Conservation (phyloP, 352 stramenopile species). For the Pythium periplocum region DNA sequence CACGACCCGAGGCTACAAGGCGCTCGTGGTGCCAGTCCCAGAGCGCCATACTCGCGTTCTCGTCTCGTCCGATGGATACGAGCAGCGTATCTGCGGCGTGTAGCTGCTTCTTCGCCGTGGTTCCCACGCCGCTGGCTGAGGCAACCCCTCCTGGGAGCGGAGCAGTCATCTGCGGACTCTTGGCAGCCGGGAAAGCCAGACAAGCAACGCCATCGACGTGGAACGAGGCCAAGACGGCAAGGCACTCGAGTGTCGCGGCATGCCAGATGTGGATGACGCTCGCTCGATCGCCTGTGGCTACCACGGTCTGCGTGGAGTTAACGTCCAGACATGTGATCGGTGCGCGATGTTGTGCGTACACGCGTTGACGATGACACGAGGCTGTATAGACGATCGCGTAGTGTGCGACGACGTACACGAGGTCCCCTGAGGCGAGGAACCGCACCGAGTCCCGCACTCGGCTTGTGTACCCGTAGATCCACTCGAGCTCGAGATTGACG, state of each 20-base stretch:
- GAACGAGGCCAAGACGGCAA: constrained; percentile 62
- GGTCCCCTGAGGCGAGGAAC: constrained; percentile 44
- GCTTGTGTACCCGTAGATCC: constrained; percentile 67
- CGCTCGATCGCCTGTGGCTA: constrained; percentile 51
- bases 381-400: constrained; percentile 73
- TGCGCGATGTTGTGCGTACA: constrained; percentile 59
- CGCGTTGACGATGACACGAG: constrained; percentile 51
- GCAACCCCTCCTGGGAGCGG: constrained; percentile 28
- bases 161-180: constrained; percentile 19
- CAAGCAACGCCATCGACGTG: constrained; percentile 46
- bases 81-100: constrained; percentile 53
- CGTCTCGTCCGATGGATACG: constrained; percentile 58
- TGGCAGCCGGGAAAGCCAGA: constrained; percentile 49
- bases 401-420: constrained; percentile 71
- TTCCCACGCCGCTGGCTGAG: constrained; percentile 22
- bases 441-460: constrained; percentile 41
- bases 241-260: constrained; percentile 52
- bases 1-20: constrained; percentile 51
- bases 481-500: constrained; percentile 65
- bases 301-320: constrained; percentile 47
- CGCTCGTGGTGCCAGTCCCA: constrained; percentile 74
- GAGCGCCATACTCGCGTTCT: constrained; percentile 61
- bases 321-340: constrained; percentile 61
- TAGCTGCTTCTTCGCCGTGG: constrained; percentile 57
- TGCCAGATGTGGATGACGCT: constrained; percentile 72